Evolutionary conservation across 2,329 filamentous ascomycete species (phyloP), one percentile per base, ranked within the genome.

Genomic region (Beauveria asiatica): DNA sequence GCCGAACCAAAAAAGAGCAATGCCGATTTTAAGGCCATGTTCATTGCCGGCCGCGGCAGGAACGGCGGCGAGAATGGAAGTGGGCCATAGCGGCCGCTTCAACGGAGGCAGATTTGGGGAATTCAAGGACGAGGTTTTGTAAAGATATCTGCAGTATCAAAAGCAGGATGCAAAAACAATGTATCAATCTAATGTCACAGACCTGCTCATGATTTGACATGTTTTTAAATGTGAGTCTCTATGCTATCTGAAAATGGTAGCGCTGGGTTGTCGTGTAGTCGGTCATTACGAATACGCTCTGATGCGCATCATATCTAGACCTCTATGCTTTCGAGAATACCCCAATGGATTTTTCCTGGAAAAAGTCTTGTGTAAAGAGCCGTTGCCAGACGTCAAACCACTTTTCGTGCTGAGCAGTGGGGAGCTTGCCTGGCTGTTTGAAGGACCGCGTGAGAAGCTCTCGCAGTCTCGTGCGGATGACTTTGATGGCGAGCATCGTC

Each of bases 401-500:
- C 67, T 84, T 83, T 71, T 86, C 82, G 66, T 91, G 87, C 68
- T 88, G 85, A 25, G 81, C 76, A 0, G 87, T 85, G 8, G 80
- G 80, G 30, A 83, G 69, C 65, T 83, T 85, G 11, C 84, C 84
- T 0, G 85, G 85, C 64, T 78, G 81, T 72, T 84, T 88, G 76
- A 95, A 92, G 23, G 83, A 81, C 33, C 82, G 80, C 1, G 83
- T 84, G 51, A 96, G 78, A 45, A 95, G 83, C 65, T 96, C 91
- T 64, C 87, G 85, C 19, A 96, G 77, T 27, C 88, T 82, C 2
- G 80, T 77, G 21, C 91, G 83, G 57, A 97, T 76, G 6, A 86
- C 84, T 74, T 97, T 97, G 68, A 99, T 76, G n/a, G 88, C 92
- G 41, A 96, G 83, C 80, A 94, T 87, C 0, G 87, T 87, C 74